A percentile compares a stretch with the other conserved stretches of the same genome.
Evolutionary conservation across 768 basidiomycete genomes (phyloP).

Genomic region (Podaxis sp.): DNA sequence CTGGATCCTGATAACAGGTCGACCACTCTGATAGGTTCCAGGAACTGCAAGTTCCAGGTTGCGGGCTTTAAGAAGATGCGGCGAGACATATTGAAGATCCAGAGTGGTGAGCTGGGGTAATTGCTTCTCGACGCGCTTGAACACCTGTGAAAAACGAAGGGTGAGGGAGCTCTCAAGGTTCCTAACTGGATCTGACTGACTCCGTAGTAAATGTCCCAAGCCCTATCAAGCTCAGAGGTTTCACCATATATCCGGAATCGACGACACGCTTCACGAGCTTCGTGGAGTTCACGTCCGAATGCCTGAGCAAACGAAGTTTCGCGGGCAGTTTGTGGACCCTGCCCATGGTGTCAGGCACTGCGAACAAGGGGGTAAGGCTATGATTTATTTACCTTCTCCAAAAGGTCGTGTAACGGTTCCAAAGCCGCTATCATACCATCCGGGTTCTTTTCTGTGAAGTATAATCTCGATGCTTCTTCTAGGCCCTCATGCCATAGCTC

Average conservation of each 20-base stretch:
- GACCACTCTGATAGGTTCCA: constrained; percentile 90
- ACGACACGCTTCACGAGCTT: constrained; percentile 88
- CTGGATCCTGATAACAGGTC: constrained; percentile 73
- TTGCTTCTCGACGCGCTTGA: constrained; percentile 95
- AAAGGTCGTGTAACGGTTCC: constrained; percentile 88
- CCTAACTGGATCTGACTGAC: constrained; percentile 38
- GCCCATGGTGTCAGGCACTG: neutral
- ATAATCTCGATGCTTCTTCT: constrained; percentile 94
- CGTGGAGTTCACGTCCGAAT: constrained; percentile 87
- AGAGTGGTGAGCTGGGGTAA: constrained; percentile 83
- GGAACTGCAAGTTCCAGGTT: constrained; percentile 95
- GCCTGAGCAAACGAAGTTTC: constrained; percentile 94
- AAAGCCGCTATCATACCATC: constrained; percentile 94
- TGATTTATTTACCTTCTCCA: constrained; percentile 62
- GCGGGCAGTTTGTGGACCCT: constrained; percentile 92
- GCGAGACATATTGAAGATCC: constrained; percentile 97
- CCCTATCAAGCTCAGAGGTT: constrained; percentile 85
- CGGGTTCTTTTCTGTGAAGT: constrained; percentile 96
- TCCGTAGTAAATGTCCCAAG: constrained; percentile 98
- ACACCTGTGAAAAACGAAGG: constrained; percentile 52
- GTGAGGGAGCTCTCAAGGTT: neutral
- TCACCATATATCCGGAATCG: constrained; percentile 86
- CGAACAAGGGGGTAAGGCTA: neutral
- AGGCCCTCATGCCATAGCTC: constrained; percentile 98
- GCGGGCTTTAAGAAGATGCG: constrained; percentile 80